phyloP scores from a whole-genome alignment of 2,329 filamentous ascomycete species.

The Botrytis deweyae region DNA sequence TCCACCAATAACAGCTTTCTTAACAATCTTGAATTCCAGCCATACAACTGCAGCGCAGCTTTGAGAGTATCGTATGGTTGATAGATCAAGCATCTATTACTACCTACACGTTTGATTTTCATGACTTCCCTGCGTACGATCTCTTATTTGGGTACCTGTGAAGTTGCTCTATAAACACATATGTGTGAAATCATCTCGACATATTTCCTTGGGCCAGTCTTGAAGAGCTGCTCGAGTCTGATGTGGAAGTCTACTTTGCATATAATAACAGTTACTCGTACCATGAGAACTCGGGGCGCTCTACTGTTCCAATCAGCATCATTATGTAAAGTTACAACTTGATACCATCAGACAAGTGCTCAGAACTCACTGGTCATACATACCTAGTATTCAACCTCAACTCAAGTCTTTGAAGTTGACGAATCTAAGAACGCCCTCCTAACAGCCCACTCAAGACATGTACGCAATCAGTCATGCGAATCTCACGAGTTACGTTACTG shows the following conservation, averaged over 20 bases:
- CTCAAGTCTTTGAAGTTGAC: background rate
- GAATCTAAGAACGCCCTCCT: too few relatives aligned
- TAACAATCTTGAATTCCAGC: background rate
- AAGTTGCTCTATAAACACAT: background rate
- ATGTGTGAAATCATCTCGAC: background rate
- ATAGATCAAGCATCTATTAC: too few relatives aligned
- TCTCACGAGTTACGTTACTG: background rate
- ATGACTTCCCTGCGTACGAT: background rate
- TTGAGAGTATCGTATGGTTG: background rate
- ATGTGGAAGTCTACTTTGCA: background rate
- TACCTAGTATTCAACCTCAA: background rate
- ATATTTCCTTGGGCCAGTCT: background rate
- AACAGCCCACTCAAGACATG: background rate
- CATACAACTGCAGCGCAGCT: too few relatives aligned
- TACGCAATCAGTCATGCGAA: background rate
- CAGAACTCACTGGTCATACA: background rate
- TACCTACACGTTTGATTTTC: background rate
- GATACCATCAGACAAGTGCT: background rate
- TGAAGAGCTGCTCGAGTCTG: background rate
- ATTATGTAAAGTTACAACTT: background rate
- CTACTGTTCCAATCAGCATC: too few relatives aligned
- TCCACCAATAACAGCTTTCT: background rate
- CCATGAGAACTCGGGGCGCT: too few relatives aligned
- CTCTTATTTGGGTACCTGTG: background rate
- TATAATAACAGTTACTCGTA: background rate